Evolutionary conservation across 192 early-diverging fungal genomes (phyloP).

Genomic region (Podila horticola): DNA sequence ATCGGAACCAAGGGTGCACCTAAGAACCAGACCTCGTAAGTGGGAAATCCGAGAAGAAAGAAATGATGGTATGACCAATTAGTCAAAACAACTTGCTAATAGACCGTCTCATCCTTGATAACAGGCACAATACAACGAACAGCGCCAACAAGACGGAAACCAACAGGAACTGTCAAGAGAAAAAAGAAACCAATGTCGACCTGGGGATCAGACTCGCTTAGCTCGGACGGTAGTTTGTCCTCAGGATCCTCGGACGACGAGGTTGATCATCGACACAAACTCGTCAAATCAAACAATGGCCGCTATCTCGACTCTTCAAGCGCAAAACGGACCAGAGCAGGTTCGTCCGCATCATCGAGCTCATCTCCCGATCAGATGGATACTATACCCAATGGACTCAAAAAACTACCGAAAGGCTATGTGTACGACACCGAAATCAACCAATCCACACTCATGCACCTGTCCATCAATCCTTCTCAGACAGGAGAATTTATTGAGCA

Average conservation of each 20-base stretch:
- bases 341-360: background rate
- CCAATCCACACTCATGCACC: slow-evolving; percentile 31
- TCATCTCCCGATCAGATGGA: slow-evolving; percentile 5
- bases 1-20: no score
- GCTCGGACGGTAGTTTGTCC: slow-evolving; percentile 23
- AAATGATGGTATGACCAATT: no score
- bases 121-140: background rate
- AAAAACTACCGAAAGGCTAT: slow-evolving; percentile 48
- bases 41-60: no score
- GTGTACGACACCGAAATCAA: slow-evolving; percentile 49
- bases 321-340: slow-evolving; percentile 17
- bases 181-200: slow-evolving; percentile 28
- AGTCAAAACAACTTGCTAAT: no score
- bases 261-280: background rate
- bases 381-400: slow-evolving; percentile 43
- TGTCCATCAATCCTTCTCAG: slow-evolving; percentile 45
- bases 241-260: background rate
- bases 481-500: slow-evolving; percentile 49
- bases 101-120: background rate
- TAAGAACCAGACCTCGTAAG: no score
- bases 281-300: slow-evolving; percentile 10
- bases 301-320: background rate
- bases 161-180: background rate
- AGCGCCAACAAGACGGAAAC: slow-evolving; percentile 9
- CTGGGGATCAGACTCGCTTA: slow-evolving; percentile 32